phyloP scores from a whole-genome alignment of 2,329 filamentous ascomycete species.

The Metarhizium guizhouense region DNA sequence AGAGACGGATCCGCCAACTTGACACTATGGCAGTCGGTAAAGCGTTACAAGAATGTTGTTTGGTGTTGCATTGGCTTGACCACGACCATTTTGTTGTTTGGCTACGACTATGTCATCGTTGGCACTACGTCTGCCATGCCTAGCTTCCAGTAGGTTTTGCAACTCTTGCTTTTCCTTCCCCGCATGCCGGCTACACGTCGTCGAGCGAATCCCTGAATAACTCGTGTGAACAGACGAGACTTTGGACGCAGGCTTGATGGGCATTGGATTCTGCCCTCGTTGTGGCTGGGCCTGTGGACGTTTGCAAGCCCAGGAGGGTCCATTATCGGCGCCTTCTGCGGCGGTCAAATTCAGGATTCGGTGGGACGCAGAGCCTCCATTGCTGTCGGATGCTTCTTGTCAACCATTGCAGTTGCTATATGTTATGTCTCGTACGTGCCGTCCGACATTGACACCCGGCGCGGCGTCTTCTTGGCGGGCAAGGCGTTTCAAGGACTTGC shows the following conservation, averaged over 20 bases:
- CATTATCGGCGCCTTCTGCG: conserved; percentile 26
- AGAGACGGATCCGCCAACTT: neutral
- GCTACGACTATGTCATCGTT: conserved; percentile 20
- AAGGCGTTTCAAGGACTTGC: conserved; percentile 36
- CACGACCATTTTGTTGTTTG: conserved; percentile 17
- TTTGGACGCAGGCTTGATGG: conserved; percentile 22
- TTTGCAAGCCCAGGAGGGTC: conserved; percentile 28
- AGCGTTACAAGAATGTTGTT: conserved; percentile 15
- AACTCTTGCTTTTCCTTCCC: neutral
- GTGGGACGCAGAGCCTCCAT: conserved; percentile 28
- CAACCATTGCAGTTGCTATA: conserved; percentile 26
- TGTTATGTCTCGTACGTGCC: conserved; percentile 15
- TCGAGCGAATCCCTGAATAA: neutral
- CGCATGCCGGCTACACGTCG: neutral
- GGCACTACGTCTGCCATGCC: conserved; percentile 23
- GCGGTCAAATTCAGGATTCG: conserved; percentile 30
- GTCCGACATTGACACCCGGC: conserved; percentile 15
- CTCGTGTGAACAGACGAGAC: conserved; percentile 13
- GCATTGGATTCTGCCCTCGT: conserved; percentile 29
- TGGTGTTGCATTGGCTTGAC: conserved; percentile 16
- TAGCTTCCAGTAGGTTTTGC: conserved; percentile 16
- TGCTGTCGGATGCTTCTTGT: conserved; percentile 25
- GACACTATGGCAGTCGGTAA: conserved; percentile 13
- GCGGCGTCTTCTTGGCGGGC: conserved; percentile 32
- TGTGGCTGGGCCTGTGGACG: conserved; percentile 36